A percentile compares a stretch with the other conserved stretches of the same genome.
Conservation (phyloP, 306 rosid genomes). For the Psophocarpus tetragonolobus region DNA sequence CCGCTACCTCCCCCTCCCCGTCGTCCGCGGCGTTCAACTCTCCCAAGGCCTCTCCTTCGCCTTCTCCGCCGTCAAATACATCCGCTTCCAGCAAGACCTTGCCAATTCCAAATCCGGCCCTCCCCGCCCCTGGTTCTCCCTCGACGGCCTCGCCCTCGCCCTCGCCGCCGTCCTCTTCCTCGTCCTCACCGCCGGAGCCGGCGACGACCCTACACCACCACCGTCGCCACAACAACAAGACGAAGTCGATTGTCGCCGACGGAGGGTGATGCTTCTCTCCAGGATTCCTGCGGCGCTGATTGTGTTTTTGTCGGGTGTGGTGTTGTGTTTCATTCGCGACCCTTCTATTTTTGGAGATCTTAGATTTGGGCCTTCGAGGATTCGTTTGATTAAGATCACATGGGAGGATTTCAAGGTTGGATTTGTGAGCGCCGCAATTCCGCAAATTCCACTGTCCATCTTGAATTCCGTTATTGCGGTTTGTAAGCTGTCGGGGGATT, state of each 20-base stretch:
- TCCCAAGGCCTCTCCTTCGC: constrained; percentile 83
- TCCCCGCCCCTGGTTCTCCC: constrained; percentile 60
- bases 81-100: constrained; percentile 63
- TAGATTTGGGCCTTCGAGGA: constrained; percentile 59
- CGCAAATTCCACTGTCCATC: constrained; percentile 73
- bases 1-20: constrained; percentile 78
- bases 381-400: constrained; percentile 41
- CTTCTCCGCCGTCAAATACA: constrained; percentile 74
- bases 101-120: constrained; percentile 50
- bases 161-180: constrained; percentile 54
- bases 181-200: constrained; percentile 69
- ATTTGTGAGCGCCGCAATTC: constrained; percentile 68
- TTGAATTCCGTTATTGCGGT: constrained; percentile 80
- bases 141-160: constrained; percentile 63
- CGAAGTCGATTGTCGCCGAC: neutral
- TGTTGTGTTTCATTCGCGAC: constrained; percentile 61
- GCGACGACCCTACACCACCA: constrained; percentile 30
- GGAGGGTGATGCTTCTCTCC: constrained; percentile 46
- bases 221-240: neutral
- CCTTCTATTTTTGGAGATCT: constrained; percentile 52
- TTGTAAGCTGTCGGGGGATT: constrained; percentile 73
- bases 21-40: constrained; percentile 87
- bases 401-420: constrained; percentile 82
- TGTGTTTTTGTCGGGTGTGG: constrained; percentile 59
- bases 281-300: constrained; percentile 60